phyloP scores from a whole-genome alignment of 2,329 filamentous ascomycete genomes.

The Ophiostoma pallidulum region DNA sequence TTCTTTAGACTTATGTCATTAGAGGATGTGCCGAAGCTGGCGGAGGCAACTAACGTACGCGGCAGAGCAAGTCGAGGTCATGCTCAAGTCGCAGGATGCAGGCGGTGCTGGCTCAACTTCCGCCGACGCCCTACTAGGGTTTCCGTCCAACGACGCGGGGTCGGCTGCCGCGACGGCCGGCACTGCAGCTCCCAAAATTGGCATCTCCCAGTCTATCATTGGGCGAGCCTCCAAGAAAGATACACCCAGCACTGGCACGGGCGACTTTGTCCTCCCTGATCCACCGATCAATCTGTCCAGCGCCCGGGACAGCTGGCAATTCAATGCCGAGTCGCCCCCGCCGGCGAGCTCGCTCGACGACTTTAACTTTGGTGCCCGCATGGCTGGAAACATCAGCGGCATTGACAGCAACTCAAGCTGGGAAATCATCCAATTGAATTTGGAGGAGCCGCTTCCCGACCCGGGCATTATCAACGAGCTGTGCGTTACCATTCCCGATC shows the following conservation, averaged over 20 bases:
- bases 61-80: conserved; percentile 81
- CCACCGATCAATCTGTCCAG: conserved; percentile 37
- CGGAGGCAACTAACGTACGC: not conserved
- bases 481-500: conserved; percentile 34
- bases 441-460: conserved; percentile 50
- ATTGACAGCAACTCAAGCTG: conserved; percentile 58
- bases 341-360: conserved; percentile 42
- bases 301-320: conserved; percentile 45
- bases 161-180: conserved; percentile 24
- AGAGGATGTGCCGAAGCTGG: too few species aligned
- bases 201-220: not conserved
- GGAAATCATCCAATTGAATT: conserved; percentile 59
- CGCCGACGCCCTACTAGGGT: conserved; percentile 33
- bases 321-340: conserved; percentile 42
- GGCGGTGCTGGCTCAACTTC: conserved; percentile 16
- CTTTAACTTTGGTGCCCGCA: conserved; percentile 44
- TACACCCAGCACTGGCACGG: conserved; percentile 20
- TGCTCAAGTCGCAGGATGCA: conserved; percentile 69
- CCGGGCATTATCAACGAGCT: conserved; percentile 69
- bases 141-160: conserved; percentile 36
- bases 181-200: not conserved
- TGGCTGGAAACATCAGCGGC: conserved; percentile 38
- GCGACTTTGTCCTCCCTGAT: conserved; percentile 35
- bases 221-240: not conserved
- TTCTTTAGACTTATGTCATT: too few species aligned